Evolutionary conservation across 805 yeast species (phyloP).

Genomic region (Tetrapisispora fleetii): DNA sequence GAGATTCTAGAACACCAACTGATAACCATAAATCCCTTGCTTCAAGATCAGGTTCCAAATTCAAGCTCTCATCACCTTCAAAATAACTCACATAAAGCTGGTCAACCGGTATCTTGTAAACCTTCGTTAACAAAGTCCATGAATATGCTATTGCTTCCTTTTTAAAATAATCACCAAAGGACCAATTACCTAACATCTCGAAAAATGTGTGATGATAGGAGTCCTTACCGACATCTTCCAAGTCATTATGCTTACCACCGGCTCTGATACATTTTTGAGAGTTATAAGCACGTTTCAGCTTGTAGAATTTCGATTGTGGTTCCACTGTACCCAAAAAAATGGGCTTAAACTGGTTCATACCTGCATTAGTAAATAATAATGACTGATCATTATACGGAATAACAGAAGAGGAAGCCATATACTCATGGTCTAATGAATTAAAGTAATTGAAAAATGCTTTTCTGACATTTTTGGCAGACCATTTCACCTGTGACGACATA

Average conservation of each 20-base stretch:
- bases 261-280: slow-evolving; percentile 99
- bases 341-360: slow-evolving; percentile 98
- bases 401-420: slow-evolving; percentile 87
- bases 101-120: slow-evolving; percentile 66
- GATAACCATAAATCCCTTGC: slow-evolving; percentile 79
- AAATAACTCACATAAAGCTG: slow-evolving; percentile 92
- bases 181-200: slow-evolving; percentile 99
- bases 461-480: slow-evolving; percentile 55
- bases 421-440: slow-evolving; percentile 57
- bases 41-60: slow-evolving; percentile 87
- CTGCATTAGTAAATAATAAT: slow-evolving; percentile 92
- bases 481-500: slow-evolving; percentile 19
- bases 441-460: slow-evolving; percentile 78
- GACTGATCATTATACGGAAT: slow-evolving; percentile 98
- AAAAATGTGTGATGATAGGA: slow-evolving; percentile 97
- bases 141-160: slow-evolving; percentile 81
- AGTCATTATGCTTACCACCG: slow-evolving; percentile 97
- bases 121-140: slow-evolving; percentile 84
- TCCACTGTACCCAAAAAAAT: slow-evolving; percentile 95
- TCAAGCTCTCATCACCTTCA: slow-evolving; percentile 77
- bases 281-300: slow-evolving; percentile 80
- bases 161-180: slow-evolving; percentile 97
- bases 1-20: slow-evolving; percentile 85
- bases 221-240: slow-evolving; percentile 97
- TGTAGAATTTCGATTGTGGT: slow-evolving; percentile 79